Base-by-base conservation (phyloP, 495 filamentous ascomycete genomes). In the Aspergillus indologenus region DNA sequence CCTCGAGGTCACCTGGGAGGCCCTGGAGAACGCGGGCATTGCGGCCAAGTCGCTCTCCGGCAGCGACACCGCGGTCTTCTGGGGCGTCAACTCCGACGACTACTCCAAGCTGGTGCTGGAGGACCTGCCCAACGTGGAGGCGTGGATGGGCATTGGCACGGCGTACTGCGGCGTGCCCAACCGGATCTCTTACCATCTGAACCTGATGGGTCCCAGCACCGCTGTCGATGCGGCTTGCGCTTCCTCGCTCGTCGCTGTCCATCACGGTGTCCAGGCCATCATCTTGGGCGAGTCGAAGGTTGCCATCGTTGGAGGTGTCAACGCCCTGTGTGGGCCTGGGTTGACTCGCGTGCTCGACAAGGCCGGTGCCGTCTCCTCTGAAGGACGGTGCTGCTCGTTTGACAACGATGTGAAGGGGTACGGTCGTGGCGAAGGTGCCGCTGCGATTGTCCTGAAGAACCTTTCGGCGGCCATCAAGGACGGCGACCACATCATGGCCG, bases 1-100 rank as follows among this genome's bases (percentile, higher is more conserved):
- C n/a, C 71, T 88, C 1, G 85, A 87, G 61, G 69, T 75, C 7
- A 71, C 78, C 9, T 87, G 82, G 46, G 81, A 87, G 53, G 76
- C 26, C 5, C 26, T 58, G 9, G 46, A 43, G 18, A 24, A 31
- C 1, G 56, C 56, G 18, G 56, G 56, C 2, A 34, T 45, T 7
- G 51, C 45, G 61, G 66, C 56, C 65, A 60, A 70, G 14, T 54
- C 42, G 22, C 45, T 74, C 11, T 31, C 53, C 3, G 71, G 69
- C 2, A 62, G 56, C 9, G 46, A 71, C 50, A 71, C 74, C 7
- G 63, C 63, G 14, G 69, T 71, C 15, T 72, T 62, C 59, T 61
- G 54, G 53, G 66, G 69, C 34, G 61, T 70, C 19, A 62, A 71
- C 62, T 68, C 67, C 18, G 65, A 73, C 59, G 70, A 80, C 65